A percentile compares a stretch with the other conserved stretches of the same genome.
These are phyloP conservation scores for Endocarpon pusillum DNA, from an alignment of 495 filamentous ascomycete genomes.

Conservation along the genomic window DNA sequence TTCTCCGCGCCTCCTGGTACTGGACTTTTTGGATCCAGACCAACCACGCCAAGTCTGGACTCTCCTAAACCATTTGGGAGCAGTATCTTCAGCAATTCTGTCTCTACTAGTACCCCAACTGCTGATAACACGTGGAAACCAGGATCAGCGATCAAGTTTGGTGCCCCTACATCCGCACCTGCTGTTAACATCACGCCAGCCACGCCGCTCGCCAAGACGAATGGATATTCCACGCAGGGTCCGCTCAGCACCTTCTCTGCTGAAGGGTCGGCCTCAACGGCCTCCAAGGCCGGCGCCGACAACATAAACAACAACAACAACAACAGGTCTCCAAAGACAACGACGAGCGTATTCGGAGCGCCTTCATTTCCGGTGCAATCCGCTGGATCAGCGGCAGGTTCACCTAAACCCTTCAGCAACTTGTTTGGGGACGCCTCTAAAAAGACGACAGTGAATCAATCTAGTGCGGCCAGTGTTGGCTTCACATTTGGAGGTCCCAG, in stretches of 20 bases:
- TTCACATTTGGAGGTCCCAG: slow-evolving; percentile 21
- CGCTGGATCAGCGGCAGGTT: slow-evolving; percentile 15
- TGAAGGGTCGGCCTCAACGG: slow-evolving; percentile 16
- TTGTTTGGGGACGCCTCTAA: slow-evolving; percentile 26
- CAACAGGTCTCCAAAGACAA: no score
- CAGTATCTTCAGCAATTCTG: slow-evolving; percentile 10
- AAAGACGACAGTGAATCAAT: slow-evolving; percentile 15
- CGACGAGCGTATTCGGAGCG: no score
- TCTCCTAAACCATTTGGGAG: slow-evolving; percentile 3
- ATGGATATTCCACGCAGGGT: no score
- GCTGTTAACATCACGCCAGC: slow-evolving; percentile 15
- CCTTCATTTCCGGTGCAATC: no score
- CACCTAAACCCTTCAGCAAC: slow-evolving; percentile 21
- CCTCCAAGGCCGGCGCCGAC: slow-evolving; percentile 5
- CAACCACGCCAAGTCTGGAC: slow-evolving; percentile 1
- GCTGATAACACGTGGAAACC: slow-evolving; percentile 37
- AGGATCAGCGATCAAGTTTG: slow-evolving; percentile 33
- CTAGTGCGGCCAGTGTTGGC: slow-evolving; percentile 14
- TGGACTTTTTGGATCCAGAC: slow-evolving; percentile 1
- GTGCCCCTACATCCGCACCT: slow-evolving; percentile 9
- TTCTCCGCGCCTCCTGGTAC: neutral
- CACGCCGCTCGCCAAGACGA: no score
- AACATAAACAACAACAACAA: slow-evolving; percentile 1
- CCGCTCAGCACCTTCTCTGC: no score
- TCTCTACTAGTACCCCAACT: slow-evolving; percentile 10